A percentile compares a stretch with the other conserved stretches of the same genome.
Conservation (phyloP, 1,284 basidiomycete species). For the Sporisorium exsertum region DNA sequence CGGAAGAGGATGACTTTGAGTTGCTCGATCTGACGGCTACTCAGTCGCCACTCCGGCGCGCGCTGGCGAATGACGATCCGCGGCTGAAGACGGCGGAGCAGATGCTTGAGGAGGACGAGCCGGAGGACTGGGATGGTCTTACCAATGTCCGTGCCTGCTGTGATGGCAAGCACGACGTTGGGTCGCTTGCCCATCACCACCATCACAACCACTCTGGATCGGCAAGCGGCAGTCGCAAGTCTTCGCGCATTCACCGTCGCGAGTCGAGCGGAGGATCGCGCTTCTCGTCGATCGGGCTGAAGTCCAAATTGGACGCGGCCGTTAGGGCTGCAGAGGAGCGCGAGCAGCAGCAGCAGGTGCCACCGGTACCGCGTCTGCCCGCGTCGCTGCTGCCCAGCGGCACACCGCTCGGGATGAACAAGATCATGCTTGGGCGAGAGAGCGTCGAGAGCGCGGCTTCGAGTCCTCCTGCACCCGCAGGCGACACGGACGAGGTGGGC, state of each 20-base stretch:
- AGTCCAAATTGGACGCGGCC: constrained; percentile 41
- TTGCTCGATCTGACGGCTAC: constrained; percentile 47
- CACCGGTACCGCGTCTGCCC: constrained; percentile 26
- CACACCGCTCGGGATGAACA: constrained; percentile 13
- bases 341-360: constrained; percentile 12
- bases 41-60: constrained; percentile 37
- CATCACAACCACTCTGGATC: constrained; percentile 16
- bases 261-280: constrained; percentile 41
- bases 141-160: constrained; percentile 82
- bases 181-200: constrained; percentile 60
- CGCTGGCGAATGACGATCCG: constrained; percentile 46
- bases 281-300: constrained; percentile 35
- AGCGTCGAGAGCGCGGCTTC: constrained; percentile 33
- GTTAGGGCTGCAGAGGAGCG: constrained; percentile 30
- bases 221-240: constrained; percentile 26
- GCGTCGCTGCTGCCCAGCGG: constrained; percentile 30
- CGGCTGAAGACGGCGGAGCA: constrained; percentile 63
- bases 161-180: constrained; percentile 83
- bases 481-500: background rate
- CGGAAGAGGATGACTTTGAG: constrained; percentile 38
- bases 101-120: constrained; percentile 76
- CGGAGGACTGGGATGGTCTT: constrained; percentile 88
- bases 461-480: constrained; percentile 8
- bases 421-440: constrained; percentile 14
- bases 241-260: constrained; percentile 34